Percentiles rank a stretch among this genome's conserved stretches.
Conservation (phyloP, 257 asterid genomes). For the Plantago ovata region DNA sequence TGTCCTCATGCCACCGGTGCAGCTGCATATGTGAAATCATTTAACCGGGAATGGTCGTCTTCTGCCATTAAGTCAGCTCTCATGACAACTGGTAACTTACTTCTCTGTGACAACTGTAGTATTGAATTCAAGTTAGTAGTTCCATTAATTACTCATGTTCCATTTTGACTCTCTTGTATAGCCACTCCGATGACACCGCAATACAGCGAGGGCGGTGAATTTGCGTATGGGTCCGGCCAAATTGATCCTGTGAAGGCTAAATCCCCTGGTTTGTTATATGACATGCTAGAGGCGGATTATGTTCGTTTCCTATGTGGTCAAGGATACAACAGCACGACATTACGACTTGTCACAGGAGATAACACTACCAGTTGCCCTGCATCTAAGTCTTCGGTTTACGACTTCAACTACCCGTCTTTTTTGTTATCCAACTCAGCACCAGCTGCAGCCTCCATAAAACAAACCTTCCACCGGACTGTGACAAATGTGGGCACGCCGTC, state of each 20-base stretch:
- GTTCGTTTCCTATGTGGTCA: slow-evolving; percentile 63
- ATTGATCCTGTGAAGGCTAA: slow-evolving; percentile 54
- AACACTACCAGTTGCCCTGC: slow-evolving; percentile 37
- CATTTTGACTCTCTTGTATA: slow-evolving; percentile 3
- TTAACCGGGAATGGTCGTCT: slow-evolving; percentile 64
- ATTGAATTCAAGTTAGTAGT: background rate
- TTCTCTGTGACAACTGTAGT: background rate
- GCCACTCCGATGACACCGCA: slow-evolving; percentile 39
- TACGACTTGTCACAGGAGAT: slow-evolving; percentile 48
- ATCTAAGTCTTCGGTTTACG: slow-evolving; percentile 43
- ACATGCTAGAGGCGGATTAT: slow-evolving; percentile 44
- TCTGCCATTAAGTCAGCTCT: slow-evolving; percentile 68
- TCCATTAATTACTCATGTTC: background rate
- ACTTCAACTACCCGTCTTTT: slow-evolving; percentile 62
- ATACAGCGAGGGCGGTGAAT: slow-evolving; percentile 44
- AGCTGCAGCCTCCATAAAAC: slow-evolving; percentile 15
- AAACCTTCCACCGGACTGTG: slow-evolving; percentile 40
- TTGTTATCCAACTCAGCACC: slow-evolving; percentile 24
- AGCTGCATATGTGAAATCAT: slow-evolving; percentile 61
- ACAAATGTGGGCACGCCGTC: slow-evolving; percentile 58
- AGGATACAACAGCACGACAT: slow-evolving; percentile 44
- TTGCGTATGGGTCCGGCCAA: slow-evolving; percentile 74
- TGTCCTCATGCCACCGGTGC: slow-evolving; percentile 73
- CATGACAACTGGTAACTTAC: slow-evolving; percentile 70
- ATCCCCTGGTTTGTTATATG: slow-evolving; percentile 59